Evolutionary conservation across 768 basidiomycete species (phyloP).

Genomic region (Candolleomyces aberdarensis): DNA sequence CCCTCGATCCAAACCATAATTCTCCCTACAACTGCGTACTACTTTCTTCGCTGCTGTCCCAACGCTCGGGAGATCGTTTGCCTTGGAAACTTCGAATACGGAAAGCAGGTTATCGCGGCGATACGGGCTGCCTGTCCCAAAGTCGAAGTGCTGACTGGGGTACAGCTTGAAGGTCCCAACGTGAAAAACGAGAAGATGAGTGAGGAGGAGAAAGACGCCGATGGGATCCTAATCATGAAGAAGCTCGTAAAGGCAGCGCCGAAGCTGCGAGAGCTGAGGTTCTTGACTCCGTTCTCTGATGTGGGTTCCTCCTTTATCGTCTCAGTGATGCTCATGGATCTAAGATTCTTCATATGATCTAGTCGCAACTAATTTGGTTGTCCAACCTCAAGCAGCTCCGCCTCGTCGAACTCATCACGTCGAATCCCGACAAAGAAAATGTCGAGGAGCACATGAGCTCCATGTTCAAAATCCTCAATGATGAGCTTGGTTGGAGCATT

Average conservation of each 20-base stretch:
- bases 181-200: neutral
- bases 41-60: slow-evolving; percentile 25
- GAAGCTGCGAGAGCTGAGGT: neutral
- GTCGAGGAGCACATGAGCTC: too few species aligned
- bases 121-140: slow-evolving; percentile 14
- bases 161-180: neutral
- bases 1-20: slow-evolving; percentile 23
- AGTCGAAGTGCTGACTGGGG: slow-evolving; percentile 23
- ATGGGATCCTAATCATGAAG: neutral
- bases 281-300: neutral
- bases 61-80: slow-evolving; percentile 18
- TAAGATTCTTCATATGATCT: too few species aligned
- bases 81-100: slow-evolving; percentile 14
- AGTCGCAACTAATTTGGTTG: too few species aligned
- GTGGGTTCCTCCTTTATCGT: too few species aligned
- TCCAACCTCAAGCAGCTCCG: too few species aligned
- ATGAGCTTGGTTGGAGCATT: too few species aligned
- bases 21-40: slow-evolving; percentile 23
- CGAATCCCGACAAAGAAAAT: too few species aligned
- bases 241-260: neutral
- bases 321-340: too few species aligned
- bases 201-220: neutral
- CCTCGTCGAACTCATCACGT: too few species aligned
- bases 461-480: too few species aligned
- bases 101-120: slow-evolving; percentile 22